phyloP scores from a whole-genome alignment of 1,139 yeast species.

The Arxiozyma telluris region DNA sequence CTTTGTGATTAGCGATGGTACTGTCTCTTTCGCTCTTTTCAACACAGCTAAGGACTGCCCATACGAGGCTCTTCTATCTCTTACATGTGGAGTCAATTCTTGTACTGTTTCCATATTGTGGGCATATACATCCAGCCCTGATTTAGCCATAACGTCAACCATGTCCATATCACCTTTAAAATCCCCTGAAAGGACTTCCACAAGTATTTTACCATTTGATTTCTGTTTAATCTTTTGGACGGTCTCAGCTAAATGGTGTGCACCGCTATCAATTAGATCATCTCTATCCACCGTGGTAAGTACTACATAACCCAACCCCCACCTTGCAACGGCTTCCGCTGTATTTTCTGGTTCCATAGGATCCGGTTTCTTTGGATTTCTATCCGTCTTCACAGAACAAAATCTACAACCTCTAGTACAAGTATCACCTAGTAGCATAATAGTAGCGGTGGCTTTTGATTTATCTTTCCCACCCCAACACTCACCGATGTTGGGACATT shows the following conservation, averaged over 20 bases:
- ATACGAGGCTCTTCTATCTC: slow-evolving; percentile 95
- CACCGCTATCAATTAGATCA: slow-evolving; percentile 89
- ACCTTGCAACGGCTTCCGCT: slow-evolving; percentile 92
- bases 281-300: slow-evolving; percentile 97
- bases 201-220: slow-evolving; percentile 75
- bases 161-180: slow-evolving; percentile 80
- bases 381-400: slow-evolving; percentile 90
- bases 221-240: slow-evolving; percentile 75
- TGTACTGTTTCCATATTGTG: slow-evolving; percentile 97
- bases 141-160: slow-evolving; percentile 70
- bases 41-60: slow-evolving; percentile 77
- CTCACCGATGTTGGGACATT: slow-evolving; percentile 97
- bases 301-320: slow-evolving; percentile 98
- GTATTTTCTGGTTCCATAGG: slow-evolving; percentile 97
- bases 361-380: slow-evolving; percentile 82
- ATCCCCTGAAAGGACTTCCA: slow-evolving; percentile 92
- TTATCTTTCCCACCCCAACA: slow-evolving; percentile 98
- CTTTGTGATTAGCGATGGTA: slow-evolving; percentile 74
- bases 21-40: slow-evolving; percentile 67
- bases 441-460: slow-evolving; percentile 96
- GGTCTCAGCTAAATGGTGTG: slow-evolving; percentile 82
- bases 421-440: slow-evolving; percentile 96
- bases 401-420: slow-evolving; percentile 98
- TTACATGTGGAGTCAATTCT: slow-evolving; percentile 83
- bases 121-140: slow-evolving; percentile 94